phyloP scores from a whole-genome alignment of 2,329 filamentous ascomycete species.

The Sordariomycetes sp. region DNA sequence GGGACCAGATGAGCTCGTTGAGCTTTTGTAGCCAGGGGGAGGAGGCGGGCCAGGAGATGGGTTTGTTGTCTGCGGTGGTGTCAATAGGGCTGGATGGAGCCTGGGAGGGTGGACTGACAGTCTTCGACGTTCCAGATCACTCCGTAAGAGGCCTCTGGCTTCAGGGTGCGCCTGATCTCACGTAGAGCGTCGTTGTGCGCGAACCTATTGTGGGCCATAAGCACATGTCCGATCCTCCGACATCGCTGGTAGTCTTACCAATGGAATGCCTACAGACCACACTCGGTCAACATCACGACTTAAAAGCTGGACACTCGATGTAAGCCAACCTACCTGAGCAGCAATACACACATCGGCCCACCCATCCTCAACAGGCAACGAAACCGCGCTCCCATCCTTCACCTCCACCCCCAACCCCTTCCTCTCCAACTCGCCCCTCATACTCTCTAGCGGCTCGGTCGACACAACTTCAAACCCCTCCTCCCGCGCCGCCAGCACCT shows the following conservation, averaged over 20 bases:
- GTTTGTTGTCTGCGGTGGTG: constrained; percentile 47
- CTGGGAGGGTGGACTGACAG: constrained; percentile 32
- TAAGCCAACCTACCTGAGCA: constrained; percentile 46
- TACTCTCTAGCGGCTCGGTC: constrained; percentile 53
- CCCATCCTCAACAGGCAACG: constrained; percentile 42
- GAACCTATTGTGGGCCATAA: constrained; percentile 41
- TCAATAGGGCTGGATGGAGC: neutral
- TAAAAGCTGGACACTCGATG: neutral
- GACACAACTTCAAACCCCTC: constrained; percentile 52
- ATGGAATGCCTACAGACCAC: constrained; percentile 32
- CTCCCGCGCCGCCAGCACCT: constrained; percentile 43
- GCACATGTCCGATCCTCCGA: neutral
- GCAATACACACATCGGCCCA: constrained; percentile 56
- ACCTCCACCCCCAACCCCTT: constrained; percentile 50
- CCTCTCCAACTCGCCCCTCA: constrained; percentile 48
- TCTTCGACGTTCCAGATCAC: constrained; percentile 68
- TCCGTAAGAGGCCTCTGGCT: constrained; percentile 48
- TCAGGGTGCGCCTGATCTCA: constrained; percentile 58
- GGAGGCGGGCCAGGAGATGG: constrained; percentile 39
- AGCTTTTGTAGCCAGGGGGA: constrained; percentile 52
- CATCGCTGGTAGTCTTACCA: constrained; percentile 30
- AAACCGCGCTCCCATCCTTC: constrained; percentile 44
- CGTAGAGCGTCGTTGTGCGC: constrained; percentile 48
- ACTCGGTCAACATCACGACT: neutral
- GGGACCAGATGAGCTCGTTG: constrained; percentile 44